Evolutionary conservation across 2,329 filamentous ascomycete genomes (phyloP), one percentile per base, ranked within the genome.

Genomic region (Diaporthe vexans): DNA sequence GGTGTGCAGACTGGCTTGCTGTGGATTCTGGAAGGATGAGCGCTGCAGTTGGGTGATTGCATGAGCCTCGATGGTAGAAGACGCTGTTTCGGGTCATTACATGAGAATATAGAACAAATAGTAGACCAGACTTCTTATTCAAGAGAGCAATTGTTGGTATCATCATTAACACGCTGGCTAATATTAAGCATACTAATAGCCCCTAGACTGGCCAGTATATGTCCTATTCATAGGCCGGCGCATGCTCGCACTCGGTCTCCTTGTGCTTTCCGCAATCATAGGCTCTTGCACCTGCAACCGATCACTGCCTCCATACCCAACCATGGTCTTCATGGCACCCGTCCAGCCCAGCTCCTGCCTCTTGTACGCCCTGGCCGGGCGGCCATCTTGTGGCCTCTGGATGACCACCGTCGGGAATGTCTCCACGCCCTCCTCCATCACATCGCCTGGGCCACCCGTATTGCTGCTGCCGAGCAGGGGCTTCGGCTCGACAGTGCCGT

Each of bases 301-400:
- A 26, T 67, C 46, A n/a, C 3, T 21, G 3, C 40, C 26, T 4
- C 63, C 63, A n/a, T 67, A 67, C 1, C 63, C 46, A 26, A 67
- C 63, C 63, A 67, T 67, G 33, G 29, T 67, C 63, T 67, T 67
- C 46, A 67, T 67, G 33, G 63, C 63, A 19, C 63, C 63, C 4
- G 63, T 67, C 63, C 63, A 67, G 15, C 63, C 63, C 46, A 67
- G 46, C 63, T 67, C 63, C n/a, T 67, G 63, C 6, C 63, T 67
- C 63, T 67, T 67, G 1, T 67, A 67, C 1, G 63, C 63, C 63
- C 63, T 52, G 4, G 63, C 29, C 4, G 63, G 63, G 46, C 63
- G 29, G 21, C 63, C 63, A 21, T 67, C 46, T 10, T 67, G 63
- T 3, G 63, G 63, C 7, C 29, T 67, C 46, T 54, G 63, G 15